These are phyloP conservation scores for Acarospora socialis DNA, from an alignment of 2,329 filamentous ascomycete genomes.

Conservation along the genomic window DNA sequence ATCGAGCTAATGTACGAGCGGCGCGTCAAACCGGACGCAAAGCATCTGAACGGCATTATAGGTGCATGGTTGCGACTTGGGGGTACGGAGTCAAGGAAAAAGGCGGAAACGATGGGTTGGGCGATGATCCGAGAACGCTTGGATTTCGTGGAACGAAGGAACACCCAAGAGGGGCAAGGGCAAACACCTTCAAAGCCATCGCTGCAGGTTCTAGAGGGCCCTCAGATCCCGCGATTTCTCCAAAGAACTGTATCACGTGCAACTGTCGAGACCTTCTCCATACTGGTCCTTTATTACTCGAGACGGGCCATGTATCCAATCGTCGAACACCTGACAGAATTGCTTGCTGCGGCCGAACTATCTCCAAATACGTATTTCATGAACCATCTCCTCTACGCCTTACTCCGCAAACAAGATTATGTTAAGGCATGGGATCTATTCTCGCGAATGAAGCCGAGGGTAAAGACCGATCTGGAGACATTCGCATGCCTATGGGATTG, in stretches of 20 bases:
- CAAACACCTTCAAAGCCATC: background rate
- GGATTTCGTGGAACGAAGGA: constrained; percentile 39
- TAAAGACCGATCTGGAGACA: constrained; percentile 52
- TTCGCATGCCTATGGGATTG: constrained; percentile 53
- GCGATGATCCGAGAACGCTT: constrained; percentile 59
- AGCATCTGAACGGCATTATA: constrained; percentile 70
- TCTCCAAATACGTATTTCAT: constrained; percentile 59
- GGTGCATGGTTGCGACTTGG: constrained; percentile 60
- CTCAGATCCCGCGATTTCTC: constrained; percentile 24
- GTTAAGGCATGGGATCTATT: constrained; percentile 43
- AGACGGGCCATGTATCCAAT: constrained; percentile 43
- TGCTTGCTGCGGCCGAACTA: constrained; percentile 49
- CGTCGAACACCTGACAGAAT: constrained; percentile 47
- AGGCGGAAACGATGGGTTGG: constrained; percentile 58
- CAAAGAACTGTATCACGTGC: constrained; percentile 39
- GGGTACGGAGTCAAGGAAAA: constrained; percentile 37
- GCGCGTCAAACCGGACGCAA: constrained; percentile 52
- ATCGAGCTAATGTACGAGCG: constrained; percentile 60
- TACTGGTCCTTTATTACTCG: constrained; percentile 60
- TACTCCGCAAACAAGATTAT: constrained; percentile 45
- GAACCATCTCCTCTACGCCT: constrained; percentile 60
- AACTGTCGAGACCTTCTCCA: constrained; percentile 62
- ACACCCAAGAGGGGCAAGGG: constrained; percentile 13
- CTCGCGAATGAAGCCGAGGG: constrained; percentile 35
- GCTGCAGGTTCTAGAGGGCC: background rate